A percentile compares a stretch with the other conserved stretches of the same genome.
These are phyloP conservation scores for Rhizophagus sp. DNA, from an alignment of 192 early-diverging fungal species.

Conservation along the genomic window DNA sequence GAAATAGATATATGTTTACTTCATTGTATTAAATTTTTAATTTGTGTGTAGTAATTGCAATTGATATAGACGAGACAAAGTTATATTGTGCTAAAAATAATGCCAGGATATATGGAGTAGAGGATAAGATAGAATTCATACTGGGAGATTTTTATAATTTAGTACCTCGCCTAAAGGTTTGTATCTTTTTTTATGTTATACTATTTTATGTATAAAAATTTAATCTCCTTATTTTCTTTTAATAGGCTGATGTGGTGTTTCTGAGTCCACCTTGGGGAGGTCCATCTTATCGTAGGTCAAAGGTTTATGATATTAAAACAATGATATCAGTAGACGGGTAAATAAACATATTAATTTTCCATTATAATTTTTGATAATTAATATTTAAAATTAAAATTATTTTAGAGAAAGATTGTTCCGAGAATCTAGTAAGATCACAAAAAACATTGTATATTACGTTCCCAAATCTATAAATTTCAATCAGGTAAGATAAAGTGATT, in stretches of 20 bases:
- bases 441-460: slow-evolving; percentile 83
- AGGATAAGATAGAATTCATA: slow-evolving; percentile 90
- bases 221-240: slow-evolving; percentile 30
- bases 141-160: slow-evolving; percentile 85
- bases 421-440: slow-evolving; percentile 62
- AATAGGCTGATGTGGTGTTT: slow-evolving; percentile 84
- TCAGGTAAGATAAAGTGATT: slow-evolving; percentile 44
- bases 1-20: not conserved
- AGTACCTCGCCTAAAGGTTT: slow-evolving; percentile 61
- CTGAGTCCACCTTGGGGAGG: slow-evolving; percentile 97
- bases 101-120: slow-evolving; percentile 88
- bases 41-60: slow-evolving; percentile 71
- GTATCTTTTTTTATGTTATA: not conserved
- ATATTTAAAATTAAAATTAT: slow-evolving; percentile 20
- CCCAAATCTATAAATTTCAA: slow-evolving; percentile 77
- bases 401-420: slow-evolving; percentile 66
- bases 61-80: slow-evolving; percentile 84
- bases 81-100: slow-evolving; percentile 84
- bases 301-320: slow-evolving; percentile 65
- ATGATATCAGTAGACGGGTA: slow-evolving; percentile 80
- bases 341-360: not conserved
- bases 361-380: not conserved
- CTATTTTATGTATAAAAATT: not conserved
- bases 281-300: slow-evolving; percentile 65
- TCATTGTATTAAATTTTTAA: not conserved